These are phyloP conservation scores for Coprinellus micaceus DNA, from an alignment of 768 basidiomycete genomes.

Conservation along the genomic window DNA sequence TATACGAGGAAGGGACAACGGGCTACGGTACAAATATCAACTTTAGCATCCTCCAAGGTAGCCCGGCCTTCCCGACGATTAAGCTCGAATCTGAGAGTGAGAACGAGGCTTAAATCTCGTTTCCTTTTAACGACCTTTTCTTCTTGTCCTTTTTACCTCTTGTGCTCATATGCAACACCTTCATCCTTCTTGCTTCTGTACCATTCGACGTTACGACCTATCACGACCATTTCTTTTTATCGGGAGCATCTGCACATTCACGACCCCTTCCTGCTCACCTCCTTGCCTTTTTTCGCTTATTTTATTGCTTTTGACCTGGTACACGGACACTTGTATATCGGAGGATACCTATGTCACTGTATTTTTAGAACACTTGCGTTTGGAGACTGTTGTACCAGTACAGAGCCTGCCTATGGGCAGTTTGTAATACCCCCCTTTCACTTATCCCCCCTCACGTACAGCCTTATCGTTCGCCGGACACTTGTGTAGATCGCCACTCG, in stretches of 20 bases:
- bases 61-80: conserved; percentile 59
- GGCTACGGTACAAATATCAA: conserved; percentile 72
- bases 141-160: conserved; percentile 14
- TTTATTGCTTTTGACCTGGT: conserved; percentile 5
- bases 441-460: background rate
- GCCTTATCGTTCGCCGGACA: background rate
- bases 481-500: background rate
- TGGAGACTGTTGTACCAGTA: conserved; percentile 9
- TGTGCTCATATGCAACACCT: conserved; percentile 8
- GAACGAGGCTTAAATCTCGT: conserved; percentile 57
- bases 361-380: conserved; percentile 13
- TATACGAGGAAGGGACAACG: conserved; percentile 82
- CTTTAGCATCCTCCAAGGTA: conserved; percentile 75
- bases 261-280: background rate
- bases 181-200: conserved; percentile 6
- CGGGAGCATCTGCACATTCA: background rate
- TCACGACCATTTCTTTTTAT: conserved; percentile 17
- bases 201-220: conserved; percentile 9
- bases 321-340: conserved; percentile 11
- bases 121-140: conserved; percentile 32
- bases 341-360: conserved; percentile 13
- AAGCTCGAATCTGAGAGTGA: conserved; percentile 65
- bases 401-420: conserved; percentile 12
- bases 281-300: conserved; percentile 1
- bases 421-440: conserved; percentile 6